These are phyloP conservation scores for Erucastrum elatum DNA, from an alignment of 345 rosid genomes.

Conservation along the genomic window DNA sequence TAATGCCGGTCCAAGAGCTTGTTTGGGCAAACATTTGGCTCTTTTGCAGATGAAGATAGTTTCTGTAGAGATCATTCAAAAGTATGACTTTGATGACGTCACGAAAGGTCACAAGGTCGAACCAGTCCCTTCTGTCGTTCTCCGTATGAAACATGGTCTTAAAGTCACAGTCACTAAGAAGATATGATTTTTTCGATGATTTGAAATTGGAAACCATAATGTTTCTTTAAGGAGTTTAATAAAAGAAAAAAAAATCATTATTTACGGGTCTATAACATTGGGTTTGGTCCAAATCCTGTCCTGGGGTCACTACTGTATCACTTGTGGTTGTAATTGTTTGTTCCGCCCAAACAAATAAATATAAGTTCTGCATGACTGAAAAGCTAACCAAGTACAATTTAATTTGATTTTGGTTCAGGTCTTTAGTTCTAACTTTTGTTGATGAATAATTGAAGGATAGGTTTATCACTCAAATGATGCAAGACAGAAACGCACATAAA, in stretches of 20 bases:
- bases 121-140: not conserved
- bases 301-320: not conserved
- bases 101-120: not conserved
- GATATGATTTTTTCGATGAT: not conserved
- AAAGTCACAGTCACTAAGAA: not conserved
- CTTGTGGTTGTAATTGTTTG: not conserved
- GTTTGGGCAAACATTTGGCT: not conserved
- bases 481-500: not conserved
- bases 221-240: too few species aligned
- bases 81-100: not conserved
- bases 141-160: not conserved
- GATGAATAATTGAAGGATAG: too few species aligned
- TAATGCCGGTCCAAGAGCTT: not conserved
- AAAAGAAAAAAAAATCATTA: too few species aligned
- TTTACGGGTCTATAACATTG: too few species aligned
- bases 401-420: too few species aligned
- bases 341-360: too few species aligned
- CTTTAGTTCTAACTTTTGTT: too few species aligned
- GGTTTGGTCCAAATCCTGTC: too few species aligned
- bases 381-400: too few species aligned
- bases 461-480: not conserved
- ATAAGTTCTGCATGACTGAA: too few species aligned
- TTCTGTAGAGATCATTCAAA: not conserved
- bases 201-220: too few species aligned
- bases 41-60: not conserved